Evolutionary conservation across 169 alveolate species (phyloP).

Genomic region (Babesia divergens): DNA sequence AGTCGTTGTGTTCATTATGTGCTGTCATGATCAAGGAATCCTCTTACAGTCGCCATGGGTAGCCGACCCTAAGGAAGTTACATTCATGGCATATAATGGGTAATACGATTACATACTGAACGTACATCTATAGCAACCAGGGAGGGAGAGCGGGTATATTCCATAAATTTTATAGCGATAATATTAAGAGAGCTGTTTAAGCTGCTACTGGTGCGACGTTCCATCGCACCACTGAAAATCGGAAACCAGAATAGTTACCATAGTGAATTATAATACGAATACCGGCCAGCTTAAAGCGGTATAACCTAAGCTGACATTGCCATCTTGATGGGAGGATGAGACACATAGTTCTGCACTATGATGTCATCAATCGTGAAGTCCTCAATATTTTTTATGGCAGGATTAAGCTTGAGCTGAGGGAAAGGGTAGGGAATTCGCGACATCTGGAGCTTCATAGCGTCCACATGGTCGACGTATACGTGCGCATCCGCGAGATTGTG

Average conservation of each 20-base stretch:
- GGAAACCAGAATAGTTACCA: background rate
- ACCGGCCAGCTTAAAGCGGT: background rate
- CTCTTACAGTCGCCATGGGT: too few relatives aligned
- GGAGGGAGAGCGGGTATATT: too few relatives aligned
- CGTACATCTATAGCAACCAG: too few relatives aligned
- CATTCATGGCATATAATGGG: too few relatives aligned
- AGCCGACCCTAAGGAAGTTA: too few relatives aligned
- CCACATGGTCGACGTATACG: conserved; percentile 92
- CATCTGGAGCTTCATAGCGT: conserved; percentile 87
- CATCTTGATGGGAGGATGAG: conserved; percentile 87
- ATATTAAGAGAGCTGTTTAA: too few relatives aligned
- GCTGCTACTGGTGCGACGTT: too few relatives aligned
- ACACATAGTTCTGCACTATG: conserved; percentile 85
- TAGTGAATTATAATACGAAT: background rate
- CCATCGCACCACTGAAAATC: background rate
- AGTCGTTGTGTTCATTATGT: too few relatives aligned
- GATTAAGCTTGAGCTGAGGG: conserved; percentile 90
- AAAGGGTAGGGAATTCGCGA: conserved; percentile 94
- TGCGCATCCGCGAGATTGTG: conserved; percentile 96
- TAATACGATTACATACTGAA: too few relatives aligned
- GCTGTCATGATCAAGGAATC: too few relatives aligned
- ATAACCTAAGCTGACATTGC: conserved; percentile 84
- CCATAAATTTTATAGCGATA: too few relatives aligned
- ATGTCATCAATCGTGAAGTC: conserved; percentile 87
- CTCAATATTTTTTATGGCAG: conserved; percentile 82